Evolutionary conservation across 192 early-diverging fungal genomes (phyloP), one percentile per base, ranked within the genome.

Genomic region (Haplosporangium gracile): DNA sequence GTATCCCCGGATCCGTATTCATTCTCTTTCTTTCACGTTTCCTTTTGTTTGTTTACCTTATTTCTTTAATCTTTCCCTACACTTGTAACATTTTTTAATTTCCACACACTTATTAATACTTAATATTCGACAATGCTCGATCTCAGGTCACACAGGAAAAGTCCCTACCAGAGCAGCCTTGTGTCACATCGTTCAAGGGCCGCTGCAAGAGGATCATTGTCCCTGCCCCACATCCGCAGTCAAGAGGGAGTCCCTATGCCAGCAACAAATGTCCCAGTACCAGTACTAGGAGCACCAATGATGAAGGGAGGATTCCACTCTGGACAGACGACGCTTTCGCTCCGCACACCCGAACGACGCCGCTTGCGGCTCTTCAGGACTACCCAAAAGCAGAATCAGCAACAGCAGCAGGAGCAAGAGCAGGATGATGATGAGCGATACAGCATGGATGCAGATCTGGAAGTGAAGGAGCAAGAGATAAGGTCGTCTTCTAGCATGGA

Each of bases 131-230:
- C 20, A n/a, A 86, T 86, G 84, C n/a, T 78, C 53, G 74, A 86
- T 86, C 75, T 78, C 53, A 79, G 79, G 79, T 86, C 84, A 39
- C 79, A 86, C 84, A 86, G 84, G 39, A 60, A 42, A 16, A 63
- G 70, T 51, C 84, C 84, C 29, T 86, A 86, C 71, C 71, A 78
- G 32, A 38, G 57, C 47, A 77, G 72, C 34, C 84, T 71, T 86
- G 84, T 80, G 51, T 81, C 75, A 86, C 84, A 65, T 78, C 78
- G 78, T 29, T 24, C 71, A 74, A 71, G 63, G 40, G 39, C 39
- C 22, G 11, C 77, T 26, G 7, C 36, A 26, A 40, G 38, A 42
- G 6, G 16, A 70, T 24, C 42, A 24, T 20, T 29, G 7, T 42
- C 40, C 26, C 24, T 47, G 36, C 45, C 29, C 18, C 20, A 22